Percentiles rank a stretch among this genome's conserved stretches.
These are phyloP conservation scores for Phaeotremella fagi DNA, from an alignment of 768 basidiomycete genomes.

Conservation along the genomic window DNA sequence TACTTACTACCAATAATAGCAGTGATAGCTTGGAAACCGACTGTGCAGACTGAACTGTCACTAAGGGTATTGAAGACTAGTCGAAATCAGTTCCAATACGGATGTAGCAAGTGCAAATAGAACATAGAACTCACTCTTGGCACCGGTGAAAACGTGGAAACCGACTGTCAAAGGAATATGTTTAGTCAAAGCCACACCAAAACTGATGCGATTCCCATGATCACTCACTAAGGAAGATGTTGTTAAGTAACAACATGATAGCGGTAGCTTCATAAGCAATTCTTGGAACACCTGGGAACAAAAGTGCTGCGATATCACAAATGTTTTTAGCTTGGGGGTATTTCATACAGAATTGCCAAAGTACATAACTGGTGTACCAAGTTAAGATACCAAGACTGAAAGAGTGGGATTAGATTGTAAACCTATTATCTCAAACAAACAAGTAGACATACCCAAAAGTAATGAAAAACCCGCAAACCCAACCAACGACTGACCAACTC, in stretches of 20 bases:
- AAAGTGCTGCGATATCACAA: conserved; percentile 55
- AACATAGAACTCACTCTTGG: conserved; percentile 25
- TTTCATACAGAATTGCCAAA: conserved; percentile 55
- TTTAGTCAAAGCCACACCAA: too few relatives aligned
- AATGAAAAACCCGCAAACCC: conserved; percentile 39
- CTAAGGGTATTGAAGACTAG: conserved; percentile 42
- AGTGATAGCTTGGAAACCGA: conserved; percentile 37
- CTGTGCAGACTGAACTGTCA: conserved; percentile 35
- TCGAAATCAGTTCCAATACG: neutral
- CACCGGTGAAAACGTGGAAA: conserved; percentile 41
- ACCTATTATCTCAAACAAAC: too few relatives aligned
- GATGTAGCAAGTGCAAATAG: neutral
- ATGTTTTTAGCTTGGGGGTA: conserved; percentile 56
- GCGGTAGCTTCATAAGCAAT: conserved; percentile 56
- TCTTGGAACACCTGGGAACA: conserved; percentile 53
- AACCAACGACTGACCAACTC: conserved; percentile 41
- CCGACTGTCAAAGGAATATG: conserved; percentile 21
- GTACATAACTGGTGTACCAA: conserved; percentile 49
- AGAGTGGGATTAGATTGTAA: neutral
- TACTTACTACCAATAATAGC: conserved; percentile 39
- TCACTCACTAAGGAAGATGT: conserved; percentile 51
- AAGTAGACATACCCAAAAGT: conserved; percentile 36
- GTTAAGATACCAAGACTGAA: neutral
- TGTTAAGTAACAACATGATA: conserved; percentile 57
- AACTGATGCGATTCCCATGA: too few relatives aligned